A percentile compares a stretch with the other conserved stretches of the same genome.
Evolutionary conservation across 768 basidiomycete species (phyloP).

Genomic region (Lactifluus rugatus): DNA sequence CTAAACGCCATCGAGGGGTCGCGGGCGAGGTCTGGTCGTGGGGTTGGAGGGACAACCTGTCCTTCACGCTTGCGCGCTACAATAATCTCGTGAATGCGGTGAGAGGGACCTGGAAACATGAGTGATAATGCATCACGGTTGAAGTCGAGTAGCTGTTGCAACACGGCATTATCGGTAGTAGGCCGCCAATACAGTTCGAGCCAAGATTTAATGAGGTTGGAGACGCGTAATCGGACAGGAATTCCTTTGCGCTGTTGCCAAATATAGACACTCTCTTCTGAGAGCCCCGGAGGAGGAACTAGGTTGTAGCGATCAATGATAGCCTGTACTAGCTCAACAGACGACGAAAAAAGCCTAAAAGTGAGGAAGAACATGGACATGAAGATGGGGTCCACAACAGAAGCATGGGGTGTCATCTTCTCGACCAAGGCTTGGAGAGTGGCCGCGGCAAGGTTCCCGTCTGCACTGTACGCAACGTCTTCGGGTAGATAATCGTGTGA

Average conservation of each 20-base stretch:
- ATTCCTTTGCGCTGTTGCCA: conserved; percentile 87
- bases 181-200: conserved; percentile 83
- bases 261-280: conserved; percentile 49
- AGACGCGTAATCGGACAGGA: conserved; percentile 83
- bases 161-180: conserved; percentile 58
- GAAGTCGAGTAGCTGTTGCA: conserved; percentile 49
- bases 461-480: conserved; percentile 85
- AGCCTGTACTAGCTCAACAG: conserved; percentile 62
- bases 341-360: conserved; percentile 83
- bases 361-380: conserved; percentile 89
- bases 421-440: conserved; percentile 86
- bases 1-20: conserved; percentile 71
- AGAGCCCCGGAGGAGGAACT: conserved; percentile 47
- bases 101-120: conserved; percentile 60
- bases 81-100: conserved; percentile 64
- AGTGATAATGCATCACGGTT: conserved; percentile 48
- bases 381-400: conserved; percentile 80
- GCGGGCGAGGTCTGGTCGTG: conserved; percentile 53
- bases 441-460: conserved; percentile 85
- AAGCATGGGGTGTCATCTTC: conserved; percentile 94
- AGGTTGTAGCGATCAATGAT: conserved; percentile 81
- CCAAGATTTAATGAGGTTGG: conserved; percentile 92
- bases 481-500: conserved; percentile 73
- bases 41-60: conserved; percentile 38
- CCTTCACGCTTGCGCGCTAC: conserved; percentile 38